Evolutionary conservation across 768 basidiomycete genomes (phyloP), one percentile per base, ranked within the genome.

Genomic region (Imleria badia): DNA sequence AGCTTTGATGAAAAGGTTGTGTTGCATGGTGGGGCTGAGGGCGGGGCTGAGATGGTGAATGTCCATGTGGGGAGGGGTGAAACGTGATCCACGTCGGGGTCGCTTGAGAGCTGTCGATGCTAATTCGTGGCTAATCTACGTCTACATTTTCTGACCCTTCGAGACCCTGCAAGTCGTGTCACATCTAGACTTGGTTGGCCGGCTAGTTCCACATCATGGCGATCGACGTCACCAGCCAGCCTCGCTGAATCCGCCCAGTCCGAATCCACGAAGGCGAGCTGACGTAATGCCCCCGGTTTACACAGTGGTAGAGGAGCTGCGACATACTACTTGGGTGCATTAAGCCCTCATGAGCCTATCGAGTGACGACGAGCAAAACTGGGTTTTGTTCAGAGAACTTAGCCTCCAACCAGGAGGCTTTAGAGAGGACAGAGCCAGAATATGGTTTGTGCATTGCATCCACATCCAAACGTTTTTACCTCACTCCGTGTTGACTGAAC

Each of bases 331-430:
- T 15, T 44, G 20, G 41, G 60, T 56, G 60, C 39, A 54, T 34
- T 54, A 29, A 62, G 15, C 60, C 48, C 46, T 54, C 59, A 68
- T 68, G 63, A 52, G 54, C 59, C 41, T 55, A 19, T 55, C 55
- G 22, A 63, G 46, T 35, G 60, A 60, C 47, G 63, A 68, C 48
- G 51, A 65, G 31, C 52, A 72, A 51, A 74, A 77, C 58, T 86
- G 83, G 84, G 64, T 72, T 2, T 65, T 55, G 3, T 72, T 83
- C 38, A 75, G 81, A 53, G 61, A 60, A 47, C 68, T 67, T 48
- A 86, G 85, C 56, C 68, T 88, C 17, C 61, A 63, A 40, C 81
- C 82, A 33, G 78, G 82, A n/a, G 88, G 88, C 5, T 89, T 90
- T 61, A 83, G 85, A 22, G 66, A 70, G 11, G 76, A 78, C 33